Base-by-base conservation (phyloP, 495 filamentous ascomycete genomes). In the Aspergillus baeticus region DNA sequence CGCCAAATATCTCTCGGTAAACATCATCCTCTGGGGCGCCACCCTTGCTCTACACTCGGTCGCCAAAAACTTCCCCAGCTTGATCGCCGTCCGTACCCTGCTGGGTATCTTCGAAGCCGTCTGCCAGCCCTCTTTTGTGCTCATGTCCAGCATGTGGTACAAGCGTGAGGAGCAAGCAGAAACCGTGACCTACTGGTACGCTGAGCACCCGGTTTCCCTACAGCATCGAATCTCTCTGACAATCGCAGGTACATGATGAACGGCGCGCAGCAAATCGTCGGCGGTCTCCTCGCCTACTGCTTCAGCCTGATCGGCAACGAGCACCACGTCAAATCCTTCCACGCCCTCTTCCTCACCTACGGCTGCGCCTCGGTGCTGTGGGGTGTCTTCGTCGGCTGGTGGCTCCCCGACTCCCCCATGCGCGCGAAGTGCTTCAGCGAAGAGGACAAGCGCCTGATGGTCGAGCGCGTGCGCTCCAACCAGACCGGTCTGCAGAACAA, bases 121-220 rank as follows among this genome's bases (percentile, higher is more conserved):
- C 51, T 86, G 81, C 63, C 81, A 86, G 61, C 85, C 85, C 0
- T 77, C 62, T 0, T 73, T 77, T 22, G 64, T 90, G 13, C 63
- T 88, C 26, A 71, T 89, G 17, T 85, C 82, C 0, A 75, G 81
- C n/a, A 88, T 88, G 80, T 90, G 87, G 86, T 89, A 88, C 65
- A 84, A 79, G 39, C 78, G 85, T 10, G 77, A 85, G 46, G 85
- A 90, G 56, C 86, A 89, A 64, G 80, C 85, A 0, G 69, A 74
- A 0, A 81, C 81, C 0, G 84, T 88, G 0, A 84, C 84, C 0
- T 87, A 86, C 67, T 90, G 87, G 84, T 81, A 69, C 31, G 20
- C 8, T 3, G 26, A 29, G 26, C 35, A 23, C 15, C 35, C 50
- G 44, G 20, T 21, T 15, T 42, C 45, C 10, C 5, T 11, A 11